These are phyloP conservation scores for Termitomyces sp. DNA, from an alignment of 768 basidiomycete genomes.

Conservation along the genomic window DNA sequence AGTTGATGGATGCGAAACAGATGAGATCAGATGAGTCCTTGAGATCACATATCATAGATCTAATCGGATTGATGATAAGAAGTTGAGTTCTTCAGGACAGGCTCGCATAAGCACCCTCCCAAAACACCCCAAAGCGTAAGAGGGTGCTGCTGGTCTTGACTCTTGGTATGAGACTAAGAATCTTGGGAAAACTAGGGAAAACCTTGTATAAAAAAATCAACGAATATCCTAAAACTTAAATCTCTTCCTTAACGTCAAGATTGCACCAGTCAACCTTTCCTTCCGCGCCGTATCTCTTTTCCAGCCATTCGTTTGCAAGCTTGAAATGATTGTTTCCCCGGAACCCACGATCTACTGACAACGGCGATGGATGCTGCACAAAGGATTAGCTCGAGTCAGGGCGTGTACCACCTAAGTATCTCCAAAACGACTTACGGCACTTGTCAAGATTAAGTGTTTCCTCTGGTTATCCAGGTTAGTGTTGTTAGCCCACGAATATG, in stretches of 20 bases:
- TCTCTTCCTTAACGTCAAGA: conserved; percentile 19
- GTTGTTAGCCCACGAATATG: neutral
- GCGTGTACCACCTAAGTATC: no score
- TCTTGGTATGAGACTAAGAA: no score
- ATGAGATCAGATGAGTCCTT: no score
- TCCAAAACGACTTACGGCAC: conserved; percentile 52
- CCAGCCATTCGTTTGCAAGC: conserved; percentile 85
- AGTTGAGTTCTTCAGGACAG: no score
- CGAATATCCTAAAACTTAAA: conserved; percentile 12
- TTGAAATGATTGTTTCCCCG: conserved; percentile 88
- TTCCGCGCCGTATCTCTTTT: conserved; percentile 68
- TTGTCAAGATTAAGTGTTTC: conserved; percentile 78
- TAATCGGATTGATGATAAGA: conserved; percentile 4
- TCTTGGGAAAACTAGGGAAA: neutral
- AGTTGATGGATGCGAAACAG: neutral
- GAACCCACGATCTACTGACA: conserved; percentile 77
- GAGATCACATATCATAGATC: conserved; percentile 1
- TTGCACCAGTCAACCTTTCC: conserved; percentile 72
- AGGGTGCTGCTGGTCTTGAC: no score
- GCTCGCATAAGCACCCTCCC: no score
- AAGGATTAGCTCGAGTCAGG: conserved; percentile 19
- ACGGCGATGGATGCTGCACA: conserved; percentile 78
- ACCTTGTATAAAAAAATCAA: no score
- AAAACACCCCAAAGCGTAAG: no score
- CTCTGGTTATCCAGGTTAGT: conserved; percentile 34